Percentiles rank a stretch among this genome's conserved stretches.
These are phyloP conservation scores for Leccinum truebloodii DNA, from an alignment of 768 basidiomycete genomes.

Conservation along the genomic window DNA sequence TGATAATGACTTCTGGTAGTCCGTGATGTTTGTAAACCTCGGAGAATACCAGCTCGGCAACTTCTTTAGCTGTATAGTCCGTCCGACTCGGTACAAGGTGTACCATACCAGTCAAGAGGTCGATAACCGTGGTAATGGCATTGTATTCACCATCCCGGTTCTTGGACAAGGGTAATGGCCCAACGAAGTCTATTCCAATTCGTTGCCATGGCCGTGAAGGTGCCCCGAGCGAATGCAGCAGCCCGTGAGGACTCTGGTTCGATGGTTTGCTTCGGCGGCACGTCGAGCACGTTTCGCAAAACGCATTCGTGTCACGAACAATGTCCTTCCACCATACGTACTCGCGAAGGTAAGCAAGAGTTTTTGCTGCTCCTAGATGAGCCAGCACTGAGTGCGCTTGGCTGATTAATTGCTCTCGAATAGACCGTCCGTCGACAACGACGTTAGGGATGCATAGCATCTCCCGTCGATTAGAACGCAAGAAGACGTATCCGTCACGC, in stretches of 20 bases:
- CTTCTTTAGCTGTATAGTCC: slow-evolving; percentile 33
- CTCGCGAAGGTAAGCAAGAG: slow-evolving; percentile 20
- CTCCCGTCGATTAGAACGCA: slow-evolving; percentile 1
- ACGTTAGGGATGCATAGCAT: slow-evolving; percentile 30
- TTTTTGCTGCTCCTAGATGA: slow-evolving; percentile 39
- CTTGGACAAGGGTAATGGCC: slow-evolving; percentile 31
- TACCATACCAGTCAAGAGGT: slow-evolving; percentile 22
- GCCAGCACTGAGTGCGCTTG: slow-evolving; percentile 43
- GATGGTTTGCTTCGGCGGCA: slow-evolving; percentile 1
- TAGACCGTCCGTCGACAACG: slow-evolving; percentile 7
- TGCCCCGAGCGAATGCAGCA: slow-evolving; percentile 28
- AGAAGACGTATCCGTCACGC: slow-evolving; percentile 14
- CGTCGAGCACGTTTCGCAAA: no score
- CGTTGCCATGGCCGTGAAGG: slow-evolving; percentile 36
- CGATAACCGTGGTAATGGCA: slow-evolving; percentile 28
- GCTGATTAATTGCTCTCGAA: slow-evolving; percentile 35
- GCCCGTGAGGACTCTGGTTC: slow-evolving; percentile 29
- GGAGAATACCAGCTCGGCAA: slow-evolving; percentile 39
- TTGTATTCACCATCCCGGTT: slow-evolving; percentile 20
- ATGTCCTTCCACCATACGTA: slow-evolving; percentile 40
- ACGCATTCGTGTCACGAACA: slow-evolving; percentile 26
- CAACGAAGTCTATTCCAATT: slow-evolving; percentile 44
- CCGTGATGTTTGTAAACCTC: slow-evolving; percentile 35
- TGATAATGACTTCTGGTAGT: slow-evolving; percentile 14
- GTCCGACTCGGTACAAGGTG: slow-evolving; percentile 18